Evolutionary conservation across 2,329 filamentous ascomycete species (phyloP), one percentile per base, ranked within the genome.

Genomic region (Didymella segeticola): DNA sequence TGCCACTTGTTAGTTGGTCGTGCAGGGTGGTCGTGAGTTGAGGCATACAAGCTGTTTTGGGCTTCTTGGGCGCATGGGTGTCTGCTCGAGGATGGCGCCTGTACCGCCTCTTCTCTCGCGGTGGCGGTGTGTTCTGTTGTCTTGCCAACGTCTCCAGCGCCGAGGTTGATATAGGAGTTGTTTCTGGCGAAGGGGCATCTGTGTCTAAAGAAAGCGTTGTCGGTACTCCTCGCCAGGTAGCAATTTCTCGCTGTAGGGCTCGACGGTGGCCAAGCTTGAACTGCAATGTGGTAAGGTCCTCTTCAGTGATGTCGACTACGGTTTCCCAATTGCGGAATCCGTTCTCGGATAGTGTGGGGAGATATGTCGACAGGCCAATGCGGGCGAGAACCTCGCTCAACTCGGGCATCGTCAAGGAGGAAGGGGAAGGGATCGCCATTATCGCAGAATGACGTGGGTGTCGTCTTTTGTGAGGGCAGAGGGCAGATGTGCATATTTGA

Each of bases 221-320:
- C 1, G 69, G 69, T 15, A 73, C 27, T 11, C 70, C 70, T 30
- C 73, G 68, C 33, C 60, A 73, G 4, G 71, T 71, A 3, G 74
- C 73, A 39, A 77, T 77, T 43, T 75, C 72, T 45, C 75, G 72
- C 57, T 77, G 74, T 15, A 77, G 58, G 12, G 64, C 56, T 33
- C 75, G 67, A 7, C 75, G 69, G 51, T 76, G 75, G 43, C 75
- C 74, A 4, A 76, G 64, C 56, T 77, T 76, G 66, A 77, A 75
- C 36, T 68, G 62, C 23, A 77, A 58, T 7, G 66, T 30, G 2
- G 65, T 68, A 31, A 77, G 55, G 47, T 77, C 74, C 14, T 75
- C 69, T 39, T 77, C 75, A 19, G 73, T 76, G 29, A 77, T 75
- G 51, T 76, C 73, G 34, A 73, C 62, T n/a, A 75, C 67, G 0